Evolutionary conservation across 169 alveolate genomes (phyloP).

Genomic region (Plasmodium relictum): DNA sequence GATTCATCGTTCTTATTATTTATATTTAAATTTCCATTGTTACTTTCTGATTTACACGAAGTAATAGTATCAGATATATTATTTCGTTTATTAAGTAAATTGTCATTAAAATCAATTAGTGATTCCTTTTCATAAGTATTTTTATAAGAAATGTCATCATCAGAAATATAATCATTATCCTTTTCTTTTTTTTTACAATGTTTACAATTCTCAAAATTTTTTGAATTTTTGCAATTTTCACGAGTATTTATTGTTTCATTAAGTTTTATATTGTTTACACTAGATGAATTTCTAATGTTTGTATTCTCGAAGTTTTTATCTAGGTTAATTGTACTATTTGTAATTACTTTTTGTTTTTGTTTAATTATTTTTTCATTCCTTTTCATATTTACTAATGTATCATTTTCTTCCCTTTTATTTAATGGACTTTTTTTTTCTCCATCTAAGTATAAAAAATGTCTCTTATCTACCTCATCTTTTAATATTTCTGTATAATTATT

Average conservation of each 20-base stretch:
- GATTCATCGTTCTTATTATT: neutral
- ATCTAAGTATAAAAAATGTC: no score
- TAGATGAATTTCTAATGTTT: no score
- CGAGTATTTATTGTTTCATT: no score
- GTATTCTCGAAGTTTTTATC: no score
- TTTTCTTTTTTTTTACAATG: neutral
- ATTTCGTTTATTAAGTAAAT: neutral
- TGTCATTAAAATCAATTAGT: conserved; percentile 1
- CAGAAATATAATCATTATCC: neutral
- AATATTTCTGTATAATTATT: neutral
- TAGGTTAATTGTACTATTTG: no score
- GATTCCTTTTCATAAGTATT: conserved; percentile 5
- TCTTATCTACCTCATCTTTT: neutral
- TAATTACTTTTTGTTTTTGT: no score
- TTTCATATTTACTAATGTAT: no score
- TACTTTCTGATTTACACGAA: neutral
- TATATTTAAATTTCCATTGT: conserved; percentile 8
- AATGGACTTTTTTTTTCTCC: no score
- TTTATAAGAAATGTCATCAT: conserved; percentile 3
- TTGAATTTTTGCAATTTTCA: no score
- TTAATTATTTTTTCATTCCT: no score
- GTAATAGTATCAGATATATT: neutral
- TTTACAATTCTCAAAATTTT: neutral
- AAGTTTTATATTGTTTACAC: no score
- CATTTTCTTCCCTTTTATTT: no score